phyloP scores from a whole-genome alignment of 495 filamentous ascomycete species.

The Penicillium longicatenatum region DNA sequence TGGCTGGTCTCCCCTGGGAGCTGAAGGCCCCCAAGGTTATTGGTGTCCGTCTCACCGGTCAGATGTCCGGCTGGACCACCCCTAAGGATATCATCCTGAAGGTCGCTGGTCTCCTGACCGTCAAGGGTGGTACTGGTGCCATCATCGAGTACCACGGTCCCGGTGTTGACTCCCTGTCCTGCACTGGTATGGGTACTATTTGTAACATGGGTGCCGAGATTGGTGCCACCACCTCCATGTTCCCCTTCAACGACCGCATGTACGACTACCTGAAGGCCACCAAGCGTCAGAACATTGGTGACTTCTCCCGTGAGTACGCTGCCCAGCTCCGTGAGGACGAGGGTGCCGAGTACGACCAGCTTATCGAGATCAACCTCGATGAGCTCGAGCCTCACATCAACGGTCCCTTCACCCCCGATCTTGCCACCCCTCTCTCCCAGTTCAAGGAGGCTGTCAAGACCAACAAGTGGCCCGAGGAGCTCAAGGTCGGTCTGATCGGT shows the following conservation, averaged over 20 bases:
- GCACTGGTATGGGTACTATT: conserved; percentile 71
- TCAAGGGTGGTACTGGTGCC: conserved; percentile 96
- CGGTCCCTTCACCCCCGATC: conserved; percentile 99
- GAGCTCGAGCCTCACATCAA: conserved; percentile 98
- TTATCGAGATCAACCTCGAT: conserved; percentile 92
- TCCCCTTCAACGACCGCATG: conserved; percentile 98
- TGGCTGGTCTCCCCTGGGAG: conserved; percentile 98
- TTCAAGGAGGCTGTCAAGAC: conserved; percentile 92
- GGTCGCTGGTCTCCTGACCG: conserved; percentile 94
- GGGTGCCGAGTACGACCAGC: conserved; percentile 94
- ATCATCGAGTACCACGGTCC: conserved; percentile 96
- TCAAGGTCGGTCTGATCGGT: conserved; percentile 91
- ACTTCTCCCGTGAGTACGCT: conserved; percentile 83
- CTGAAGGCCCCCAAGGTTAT: conserved; percentile 97
- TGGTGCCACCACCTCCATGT: conserved; percentile 95
- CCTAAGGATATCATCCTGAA: conserved; percentile 99
- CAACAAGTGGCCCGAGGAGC: conserved; percentile 95
- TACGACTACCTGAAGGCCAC: conserved; percentile 93
- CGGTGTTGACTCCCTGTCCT: conserved; percentile 70
- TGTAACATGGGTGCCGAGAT: conserved; percentile 91
- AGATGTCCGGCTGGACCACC: conserved; percentile 90
- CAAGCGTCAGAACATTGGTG: conserved; percentile 86
- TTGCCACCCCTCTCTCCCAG: conserved; percentile 96
- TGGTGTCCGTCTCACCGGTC: conserved; percentile 89
- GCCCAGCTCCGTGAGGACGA: conserved; percentile 87